These are phyloP conservation scores for Tothia fuscella DNA, from an alignment of 2,329 filamentous ascomycete species.

Conservation along the genomic window DNA sequence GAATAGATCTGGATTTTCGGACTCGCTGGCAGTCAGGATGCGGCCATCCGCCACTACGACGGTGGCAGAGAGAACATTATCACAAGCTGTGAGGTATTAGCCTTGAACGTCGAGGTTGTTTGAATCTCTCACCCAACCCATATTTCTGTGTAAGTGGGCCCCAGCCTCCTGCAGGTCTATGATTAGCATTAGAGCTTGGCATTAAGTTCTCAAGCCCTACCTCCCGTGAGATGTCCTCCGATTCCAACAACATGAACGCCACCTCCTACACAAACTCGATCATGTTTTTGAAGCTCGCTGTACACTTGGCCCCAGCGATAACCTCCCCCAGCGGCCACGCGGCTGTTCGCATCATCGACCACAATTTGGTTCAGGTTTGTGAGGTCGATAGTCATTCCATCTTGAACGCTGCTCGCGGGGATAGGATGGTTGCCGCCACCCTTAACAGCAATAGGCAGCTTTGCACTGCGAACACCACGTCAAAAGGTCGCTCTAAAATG, in stretches of 20 bases:
- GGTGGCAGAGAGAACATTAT: slow-evolving; percentile 4
- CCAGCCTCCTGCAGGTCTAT: too few species aligned
- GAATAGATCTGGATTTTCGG: slow-evolving; percentile 19
- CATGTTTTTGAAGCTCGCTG: slow-evolving; percentile 2
- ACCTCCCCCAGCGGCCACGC: slow-evolving; percentile 2
- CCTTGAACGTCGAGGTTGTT: too few species aligned
- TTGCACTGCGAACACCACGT: too few species aligned
- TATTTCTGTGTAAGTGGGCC: too few species aligned
- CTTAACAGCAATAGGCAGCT: too few species aligned
- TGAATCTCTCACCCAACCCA: slow-evolving; percentile 1
- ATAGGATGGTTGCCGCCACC: too few species aligned
- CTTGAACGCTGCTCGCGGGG: slow-evolving; percentile 5
- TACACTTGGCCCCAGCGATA: slow-evolving; percentile 9
- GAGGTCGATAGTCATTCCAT: slow-evolving; percentile 11
- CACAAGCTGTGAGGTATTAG: too few species aligned
- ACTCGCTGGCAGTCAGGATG: slow-evolving; percentile 20
- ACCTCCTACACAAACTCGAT: slow-evolving; percentile 1
- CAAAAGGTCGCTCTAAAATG: too few species aligned
- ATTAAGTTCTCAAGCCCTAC: too few species aligned
- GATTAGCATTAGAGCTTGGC: too few species aligned
- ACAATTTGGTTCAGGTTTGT: not conserved
- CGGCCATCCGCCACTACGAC: slow-evolving; percentile 25
- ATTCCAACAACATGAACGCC: slow-evolving; percentile 7
- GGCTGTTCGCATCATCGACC: not conserved
- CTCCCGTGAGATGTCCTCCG: slow-evolving; percentile 8